Base-by-base conservation (phyloP, 1,284 basidiomycete genomes). In the Malassezia globosa region DNA sequence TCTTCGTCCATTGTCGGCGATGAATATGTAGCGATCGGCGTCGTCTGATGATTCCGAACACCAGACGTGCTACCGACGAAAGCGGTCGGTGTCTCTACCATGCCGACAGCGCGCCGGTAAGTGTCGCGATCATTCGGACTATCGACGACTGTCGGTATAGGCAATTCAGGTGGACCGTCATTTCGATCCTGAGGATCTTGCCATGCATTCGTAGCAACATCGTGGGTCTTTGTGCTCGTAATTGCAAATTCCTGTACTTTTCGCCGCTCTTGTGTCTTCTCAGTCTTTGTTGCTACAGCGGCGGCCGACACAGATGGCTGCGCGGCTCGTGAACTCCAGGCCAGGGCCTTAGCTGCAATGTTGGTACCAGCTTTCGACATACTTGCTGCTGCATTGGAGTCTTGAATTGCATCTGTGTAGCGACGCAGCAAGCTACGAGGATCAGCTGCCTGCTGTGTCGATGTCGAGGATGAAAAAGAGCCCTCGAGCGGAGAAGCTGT, bases 291-390 rank as follows among this genome's bases (percentile, higher is more conserved):
- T n/a, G n/a, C n/a, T n/a, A n/a, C n/a, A n/a, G n/a, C n/a, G n/a
- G n/a, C n/a, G n/a, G n/a, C n/a, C n/a, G n/a, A n/a, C 6, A 4
- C 26, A 4, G 37, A 25, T 3, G 22, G 19, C n/a, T 5, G 6
- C 4, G 21, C 19, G n/a, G n/a, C n/a, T n/a, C n/a, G n/a, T n/a
- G n/a, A n/a, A 21, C 40, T 43, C 50, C 50, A 52, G 7, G 53
- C 58, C 49, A 66, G 46, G 1, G 66, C 64, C 42, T 60, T 64
- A 11, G 66, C 68, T 2, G 61, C 63, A 21, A 61, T 51, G 38
- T 71, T 69, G 0, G 68, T 66, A 42, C 63, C 58, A 1, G 60
- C 60, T 41, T 71, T 71, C 35, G 63, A 62, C 5, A 71, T 33
- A 27, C 55, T 64, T 16, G 68, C 68, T 2, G 62, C 66, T 4